Conservation (phyloP, 2,329 filamentous ascomycete species). For the Neocatenulostroma microsporum region DNA sequence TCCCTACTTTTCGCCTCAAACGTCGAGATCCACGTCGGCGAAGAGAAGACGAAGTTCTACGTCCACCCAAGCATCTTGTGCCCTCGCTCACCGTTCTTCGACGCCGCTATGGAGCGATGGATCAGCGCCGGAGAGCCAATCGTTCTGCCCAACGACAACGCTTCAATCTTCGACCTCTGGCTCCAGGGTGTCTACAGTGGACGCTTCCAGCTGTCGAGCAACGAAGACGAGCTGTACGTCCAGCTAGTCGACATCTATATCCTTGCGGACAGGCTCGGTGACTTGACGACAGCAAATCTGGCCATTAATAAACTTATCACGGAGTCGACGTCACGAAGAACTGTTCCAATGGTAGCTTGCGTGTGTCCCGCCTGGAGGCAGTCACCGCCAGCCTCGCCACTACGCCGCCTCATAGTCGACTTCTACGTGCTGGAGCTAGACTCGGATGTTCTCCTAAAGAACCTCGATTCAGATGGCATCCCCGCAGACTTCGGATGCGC, state of each 20-base stretch:
- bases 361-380: no score
- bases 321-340: neutral
- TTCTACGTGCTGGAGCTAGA: neutral
- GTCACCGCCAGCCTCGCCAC: neutral
- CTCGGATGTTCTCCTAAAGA: no score
- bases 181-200: neutral
- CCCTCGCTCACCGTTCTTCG: conserved; percentile 1
- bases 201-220: no score
- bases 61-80: neutral
- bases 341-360: neutral
- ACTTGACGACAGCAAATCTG: conserved; percentile 1
- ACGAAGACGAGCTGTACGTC: no score
- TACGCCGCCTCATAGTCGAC: neutral
- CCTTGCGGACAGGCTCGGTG: conserved; percentile 5
- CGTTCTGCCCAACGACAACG: neutral
- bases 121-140: neutral
- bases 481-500: no score
- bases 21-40: neutral
- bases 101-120: neutral
- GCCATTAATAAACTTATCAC: neutral
- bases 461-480: no score
- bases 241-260: conserved; percentile 1
- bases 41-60: neutral
- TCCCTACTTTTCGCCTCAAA: no score
- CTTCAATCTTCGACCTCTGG: neutral